phyloP scores from a whole-genome alignment of 106 monocot genomes.

The Dendrobium chrysotoxum region DNA sequence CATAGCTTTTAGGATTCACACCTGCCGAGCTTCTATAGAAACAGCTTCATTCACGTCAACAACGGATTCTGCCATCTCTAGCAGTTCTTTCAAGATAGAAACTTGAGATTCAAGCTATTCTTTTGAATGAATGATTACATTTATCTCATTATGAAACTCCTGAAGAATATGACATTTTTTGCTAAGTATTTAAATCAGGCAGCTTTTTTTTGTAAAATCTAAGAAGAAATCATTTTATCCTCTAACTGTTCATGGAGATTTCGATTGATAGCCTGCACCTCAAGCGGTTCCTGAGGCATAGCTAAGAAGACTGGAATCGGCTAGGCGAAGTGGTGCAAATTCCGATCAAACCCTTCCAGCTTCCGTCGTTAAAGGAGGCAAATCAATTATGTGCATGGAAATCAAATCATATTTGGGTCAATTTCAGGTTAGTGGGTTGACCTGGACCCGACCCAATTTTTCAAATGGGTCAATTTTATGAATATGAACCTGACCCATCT shows the following conservation, averaged over 20 bases:
- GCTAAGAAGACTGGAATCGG: no score
- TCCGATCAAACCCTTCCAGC: no score
- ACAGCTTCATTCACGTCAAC: slow-evolving; percentile 89
- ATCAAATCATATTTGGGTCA: no score
- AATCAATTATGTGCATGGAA: no score
- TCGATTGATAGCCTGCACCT: background rate
- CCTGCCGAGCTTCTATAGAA: slow-evolving; percentile 74
- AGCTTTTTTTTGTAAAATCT: slow-evolving; percentile 47
- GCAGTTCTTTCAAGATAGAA: slow-evolving; percentile 38
- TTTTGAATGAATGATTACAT: slow-evolving; percentile 35
- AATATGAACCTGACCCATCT: no score
- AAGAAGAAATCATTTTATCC: slow-evolving; percentile 27
- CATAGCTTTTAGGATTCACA: slow-evolving; percentile 12
- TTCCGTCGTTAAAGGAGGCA: no score
- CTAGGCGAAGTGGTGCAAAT: no score
- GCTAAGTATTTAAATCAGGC: slow-evolving; percentile 28
- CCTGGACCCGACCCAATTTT: no score
- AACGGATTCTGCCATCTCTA: slow-evolving; percentile 69
- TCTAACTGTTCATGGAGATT: slow-evolving; percentile 28
- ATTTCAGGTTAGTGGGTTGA: no score
- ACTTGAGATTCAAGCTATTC: slow-evolving; percentile 29
- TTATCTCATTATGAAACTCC: slow-evolving; percentile 32
- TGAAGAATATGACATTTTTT: slow-evolving; percentile 24
- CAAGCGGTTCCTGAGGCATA: no score
- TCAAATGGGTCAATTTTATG: no score